Base-by-base conservation (phyloP, 2,329 filamentous ascomycete species). In the Neobulgaria alba region DNA sequence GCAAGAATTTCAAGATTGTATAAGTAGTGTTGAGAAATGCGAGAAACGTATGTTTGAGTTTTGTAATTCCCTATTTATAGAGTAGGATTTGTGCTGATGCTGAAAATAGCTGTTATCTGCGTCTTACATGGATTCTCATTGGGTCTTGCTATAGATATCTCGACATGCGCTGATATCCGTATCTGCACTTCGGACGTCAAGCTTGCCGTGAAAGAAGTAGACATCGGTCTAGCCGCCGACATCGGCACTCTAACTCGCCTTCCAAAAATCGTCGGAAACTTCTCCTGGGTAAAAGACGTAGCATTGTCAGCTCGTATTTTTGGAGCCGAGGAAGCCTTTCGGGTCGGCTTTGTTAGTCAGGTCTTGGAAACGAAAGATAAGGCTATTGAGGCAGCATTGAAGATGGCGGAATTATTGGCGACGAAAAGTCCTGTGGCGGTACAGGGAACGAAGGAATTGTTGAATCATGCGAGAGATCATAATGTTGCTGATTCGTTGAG, bases 391-490 rank as follows among this genome's bases (percentile, higher is more conserved):
- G 73, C 72, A 29, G 87, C 73, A 0, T 35, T 89, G 45, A 68
- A 75, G 47, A 57, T 85, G 55, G 86, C 82, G 1, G 63, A 57
- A 9, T 54, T 78, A 55, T 75, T 95, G 43, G 83, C 85, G 19
- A 67, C 61, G 14, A 95, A 95, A 73, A 92, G 85, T 57, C 90
- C 90, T 0, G 79, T 96, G 16, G 88, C 87, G 1, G 84, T 90
- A 49, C 77, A 87, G 66, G 82, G 85, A 4, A 94, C 88, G 7
- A 95, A 95, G 68, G 84, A 92, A 65, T 64, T 94, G 47, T 59
- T 95, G 57, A 88, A 92, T 62, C 86, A 82, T 57, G 83, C 81
- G 23, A 73, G 85, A 54, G 89, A 94, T 61, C 77, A 88, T 60
- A 70, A 72, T 2, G 77, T 94, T 19, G 75, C 74, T 33, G 87